phyloP scores from a whole-genome alignment of 352 stramenopile species.

The Thraustochytrium striatum region DNA sequence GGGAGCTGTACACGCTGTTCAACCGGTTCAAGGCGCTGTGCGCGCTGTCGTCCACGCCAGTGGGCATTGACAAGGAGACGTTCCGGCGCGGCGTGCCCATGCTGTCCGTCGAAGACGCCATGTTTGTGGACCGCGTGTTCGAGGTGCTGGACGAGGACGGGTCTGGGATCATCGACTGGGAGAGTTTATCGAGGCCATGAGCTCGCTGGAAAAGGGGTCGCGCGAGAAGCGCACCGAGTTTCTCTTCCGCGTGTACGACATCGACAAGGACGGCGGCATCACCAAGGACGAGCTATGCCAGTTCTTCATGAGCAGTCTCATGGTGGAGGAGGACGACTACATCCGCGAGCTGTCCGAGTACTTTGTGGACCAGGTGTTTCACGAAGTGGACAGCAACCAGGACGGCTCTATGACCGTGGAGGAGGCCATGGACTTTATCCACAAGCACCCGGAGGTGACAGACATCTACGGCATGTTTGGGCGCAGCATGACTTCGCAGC shows the following conservation, averaged over 20 bases:
- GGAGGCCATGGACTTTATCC: conserved; percentile 57
- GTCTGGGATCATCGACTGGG: conserved; percentile 66
- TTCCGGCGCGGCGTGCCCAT: conserved; percentile 64
- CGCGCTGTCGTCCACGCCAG: conserved; percentile 59
- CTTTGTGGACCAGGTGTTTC: conserved; percentile 67
- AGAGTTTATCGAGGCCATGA: conserved; percentile 69
- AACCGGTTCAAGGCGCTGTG: conserved; percentile 68
- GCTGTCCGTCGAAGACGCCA: conserved; percentile 65
- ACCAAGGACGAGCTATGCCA: conserved; percentile 61
- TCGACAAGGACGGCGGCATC: conserved; percentile 66
- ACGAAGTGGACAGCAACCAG: conserved; percentile 57
- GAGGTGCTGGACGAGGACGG: conserved; percentile 64
- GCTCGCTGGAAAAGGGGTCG: conserved; percentile 65
- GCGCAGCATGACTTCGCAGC: conserved; percentile 62
- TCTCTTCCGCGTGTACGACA: conserved; percentile 70
- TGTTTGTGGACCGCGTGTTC: conserved; percentile 70
- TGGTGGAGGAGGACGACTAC: conserved; percentile 56
- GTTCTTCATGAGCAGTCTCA: conserved; percentile 64
- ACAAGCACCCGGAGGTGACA: conserved; percentile 55
- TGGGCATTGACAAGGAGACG: conserved; percentile 64
- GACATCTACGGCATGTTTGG: conserved; percentile 67
- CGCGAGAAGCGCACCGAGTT: conserved; percentile 61
- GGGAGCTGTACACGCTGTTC: conserved; percentile 67
- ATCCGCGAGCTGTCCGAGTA: conserved; percentile 61
- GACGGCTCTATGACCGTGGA: conserved; percentile 59